Evolutionary conservation across 1,284 basidiomycete genomes (phyloP), one percentile per base, ranked within the genome.

Genomic region (Cryptococcus depauperatus): DNA sequence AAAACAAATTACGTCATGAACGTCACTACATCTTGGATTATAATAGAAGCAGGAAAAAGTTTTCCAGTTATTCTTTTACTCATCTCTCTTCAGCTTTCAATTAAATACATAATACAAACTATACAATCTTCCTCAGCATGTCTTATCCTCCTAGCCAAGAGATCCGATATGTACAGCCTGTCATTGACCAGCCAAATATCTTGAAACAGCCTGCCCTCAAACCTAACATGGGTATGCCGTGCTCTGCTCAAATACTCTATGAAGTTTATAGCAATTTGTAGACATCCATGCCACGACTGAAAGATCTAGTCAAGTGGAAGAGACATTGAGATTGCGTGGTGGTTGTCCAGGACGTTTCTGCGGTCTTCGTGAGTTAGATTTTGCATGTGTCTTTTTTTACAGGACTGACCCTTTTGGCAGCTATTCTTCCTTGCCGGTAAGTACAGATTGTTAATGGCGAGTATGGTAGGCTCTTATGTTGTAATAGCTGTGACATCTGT

Each of bases 361-460:
- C 38, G 65, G 65, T 39, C 56, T 67, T 18, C 65, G 61, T 61
- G 39, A 63, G 61, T 61, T 2, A 10, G 22, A n/a, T 8, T n/a
- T 30, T 30, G 29, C 10, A 2, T n/a, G 22, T 26, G 10, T 29
- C 9, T 34, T 32, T 19, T 30, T 8, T 29, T 13, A 43, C 23
- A 22, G n/a, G 18, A 21, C 22, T 49, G 48, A 53, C 35, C 29
- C n/a, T 22, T n/a, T 21, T 3, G 27, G 14, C 32, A 62, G 57
- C 66, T n/a, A 69, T 69, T 33, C 54, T 69, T 3, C 66, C 66
- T 21, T 69, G 66, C 54, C 56, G 51, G 61, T 65, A 43, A 56
- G 62, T 53, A 22, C 8, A 18, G 25, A 22, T 19, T 25, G 9
- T 22, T 26, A 32, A n/a, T n/a, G n/a, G n/a, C n/a, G n/a, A n/a